Evolutionary conservation across 495 filamentous ascomycete genomes (phyloP), one percentile per base, ranked within the genome.

Genomic region (Aspergillus biplanus): DNA sequence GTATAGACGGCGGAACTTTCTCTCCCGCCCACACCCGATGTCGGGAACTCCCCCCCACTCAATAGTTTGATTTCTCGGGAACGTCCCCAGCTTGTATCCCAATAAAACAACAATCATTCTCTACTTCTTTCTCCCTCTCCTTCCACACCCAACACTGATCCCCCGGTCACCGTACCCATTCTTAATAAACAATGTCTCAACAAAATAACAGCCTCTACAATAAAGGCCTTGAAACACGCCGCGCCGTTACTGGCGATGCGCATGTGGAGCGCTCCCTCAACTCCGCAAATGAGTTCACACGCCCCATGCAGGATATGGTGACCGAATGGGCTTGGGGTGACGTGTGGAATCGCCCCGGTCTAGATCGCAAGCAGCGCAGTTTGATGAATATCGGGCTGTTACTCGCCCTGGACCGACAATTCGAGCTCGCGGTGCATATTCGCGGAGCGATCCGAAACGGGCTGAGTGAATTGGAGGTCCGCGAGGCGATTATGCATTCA

Each of bases 391-490:
- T 52, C 6, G 59, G 76, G 48, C 84, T 84, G 71, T 71, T 87
- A 33, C 81, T 78, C 62, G 83, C 84, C 1, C 70, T 84, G 53
- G 84, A 84, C 64, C 71, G 80, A 16, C 68, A 65, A n/a, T 75
- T 79, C 1, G 85, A 87, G 67, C 72, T 87, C 52, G 83, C 68
- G 4, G 72, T 78, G 7, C 84, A 87, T 67, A 73, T 82, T 2
- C 71, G 83, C n/a, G 84, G 84, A 0, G 84, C 84, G 0, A 67
- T 83, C 52, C 79, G 78, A 56, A 87, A 87, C 61, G 83, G 85
- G 6, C 65, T 82, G 16, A 76, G 71, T 1, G 80, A 83, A 60
- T 37, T 80, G 32, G 84, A 88, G 69, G 83, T 88, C 46, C 62
- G 80, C 18, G 85, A 86, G 74, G 78, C 65, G 5, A 58, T 65